phyloP scores from a whole-genome alignment of 2,329 filamentous ascomycete species.

The Zopfia rhizophila region DNA sequence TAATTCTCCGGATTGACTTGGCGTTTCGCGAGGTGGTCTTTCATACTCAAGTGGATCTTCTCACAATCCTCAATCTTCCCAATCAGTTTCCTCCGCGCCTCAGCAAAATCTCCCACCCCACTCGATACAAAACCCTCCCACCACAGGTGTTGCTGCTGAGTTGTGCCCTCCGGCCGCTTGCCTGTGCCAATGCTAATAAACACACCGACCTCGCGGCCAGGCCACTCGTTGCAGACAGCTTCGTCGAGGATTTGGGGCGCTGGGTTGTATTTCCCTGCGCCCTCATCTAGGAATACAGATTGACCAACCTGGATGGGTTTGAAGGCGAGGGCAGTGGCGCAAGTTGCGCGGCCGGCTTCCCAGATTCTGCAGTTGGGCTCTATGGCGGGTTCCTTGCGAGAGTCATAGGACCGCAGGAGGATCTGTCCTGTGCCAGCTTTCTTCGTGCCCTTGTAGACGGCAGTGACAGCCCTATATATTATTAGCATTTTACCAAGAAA shows the following conservation, averaged over 20 bases:
- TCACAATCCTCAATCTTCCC: constrained; percentile 96
- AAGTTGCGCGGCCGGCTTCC: constrained; percentile 96
- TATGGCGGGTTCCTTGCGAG: constrained; percentile 86
- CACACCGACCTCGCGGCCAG: constrained; percentile 88
- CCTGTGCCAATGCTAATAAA: constrained; percentile 96
- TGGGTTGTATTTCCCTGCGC: constrained; percentile 90
- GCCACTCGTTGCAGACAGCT: constrained; percentile 92
- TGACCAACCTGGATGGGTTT: constrained; percentile 96
- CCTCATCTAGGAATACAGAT: constrained; percentile 93
- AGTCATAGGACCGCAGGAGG: constrained; percentile 92
- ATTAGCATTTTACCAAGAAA: constrained; percentile 26
- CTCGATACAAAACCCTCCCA: constrained; percentile 85
- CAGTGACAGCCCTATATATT: constrained; percentile 79
- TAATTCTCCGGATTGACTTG: constrained; percentile 90
- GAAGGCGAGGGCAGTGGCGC: constrained; percentile 89
- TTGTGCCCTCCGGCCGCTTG: constrained; percentile 78
- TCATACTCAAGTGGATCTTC: constrained; percentile 87
- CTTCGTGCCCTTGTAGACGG: constrained; percentile 85
- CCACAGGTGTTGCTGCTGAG: constrained; percentile 78
- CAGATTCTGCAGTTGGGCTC: constrained; percentile 96
- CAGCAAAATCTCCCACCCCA: constrained; percentile 85
- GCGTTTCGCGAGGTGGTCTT: constrained; percentile 78
- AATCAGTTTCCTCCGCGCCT: constrained; percentile 85
- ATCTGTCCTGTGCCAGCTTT: constrained; percentile 72
- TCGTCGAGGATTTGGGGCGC: constrained; percentile 87